A percentile compares a stretch with the other conserved stretches of the same genome.
Conservation (phyloP, 495 filamentous ascomycete genomes). For the Endocarpon pusillum region DNA sequence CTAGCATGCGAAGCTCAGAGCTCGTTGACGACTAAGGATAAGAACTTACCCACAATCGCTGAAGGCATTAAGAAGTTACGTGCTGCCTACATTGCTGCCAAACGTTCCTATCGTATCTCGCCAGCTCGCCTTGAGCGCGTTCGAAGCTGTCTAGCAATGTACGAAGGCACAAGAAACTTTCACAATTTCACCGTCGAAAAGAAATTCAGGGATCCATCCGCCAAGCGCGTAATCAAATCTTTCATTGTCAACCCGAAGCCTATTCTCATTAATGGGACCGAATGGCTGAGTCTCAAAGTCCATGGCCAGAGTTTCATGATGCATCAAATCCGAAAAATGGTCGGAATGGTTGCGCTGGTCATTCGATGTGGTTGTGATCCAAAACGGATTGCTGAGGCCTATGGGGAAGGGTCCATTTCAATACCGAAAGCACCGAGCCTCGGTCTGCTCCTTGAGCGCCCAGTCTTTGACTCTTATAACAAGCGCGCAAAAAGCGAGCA, state of each 20-base stretch:
- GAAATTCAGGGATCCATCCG: constrained; percentile 53
- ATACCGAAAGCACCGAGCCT: constrained; percentile 89
- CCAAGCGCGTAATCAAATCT: constrained; percentile 75
- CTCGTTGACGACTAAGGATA: background rate
- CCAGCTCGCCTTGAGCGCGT: constrained; percentile 50
- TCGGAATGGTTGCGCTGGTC: constrained; percentile 73
- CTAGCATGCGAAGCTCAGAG: background rate
- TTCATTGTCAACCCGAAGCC: constrained; percentile 58
- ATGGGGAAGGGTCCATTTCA: constrained; percentile 45
- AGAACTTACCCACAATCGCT: constrained; percentile 20
- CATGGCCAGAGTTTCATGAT: constrained; percentile 99
- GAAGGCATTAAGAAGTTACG: constrained; percentile 58
- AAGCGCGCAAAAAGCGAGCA: constrained; percentile 32
- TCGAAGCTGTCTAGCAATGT: constrained; percentile 49
- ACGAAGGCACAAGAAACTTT: constrained; percentile 71
- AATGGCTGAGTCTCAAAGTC: constrained; percentile 90
- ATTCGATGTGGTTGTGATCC: constrained; percentile 62
- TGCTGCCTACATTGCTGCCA: constrained; percentile 56
- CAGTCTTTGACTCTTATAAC: constrained; percentile 82
- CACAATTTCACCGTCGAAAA: constrained; percentile 96
- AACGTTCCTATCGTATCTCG: constrained; percentile 66
- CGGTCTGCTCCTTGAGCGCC: constrained; percentile 73
- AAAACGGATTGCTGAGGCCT: constrained; percentile 49
- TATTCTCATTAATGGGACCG: constrained; percentile 69
- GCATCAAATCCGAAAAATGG: constrained; percentile 99